Evolutionary conservation across 768 basidiomycete species (phyloP), one percentile per base, ranked within the genome.

Genomic region (Boletus sp.): DNA sequence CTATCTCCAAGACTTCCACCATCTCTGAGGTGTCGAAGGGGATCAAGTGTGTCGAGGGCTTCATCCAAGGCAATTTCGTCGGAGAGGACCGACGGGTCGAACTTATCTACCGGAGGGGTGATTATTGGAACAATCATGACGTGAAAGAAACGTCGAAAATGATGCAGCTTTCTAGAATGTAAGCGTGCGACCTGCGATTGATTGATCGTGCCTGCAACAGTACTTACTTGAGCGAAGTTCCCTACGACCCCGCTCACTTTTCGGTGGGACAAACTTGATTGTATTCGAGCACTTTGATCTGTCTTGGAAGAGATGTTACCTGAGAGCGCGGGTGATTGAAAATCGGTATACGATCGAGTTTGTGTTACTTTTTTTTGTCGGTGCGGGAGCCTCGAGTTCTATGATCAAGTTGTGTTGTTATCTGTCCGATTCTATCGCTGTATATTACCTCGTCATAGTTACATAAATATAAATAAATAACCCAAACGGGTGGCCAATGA

Each of bases 11-110:
- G 63, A 50, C 66, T 69, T 30, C 74, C 68, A 39, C 76, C 74
- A 12, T 74, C 67, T 72, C 78, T 80, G 63, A 86, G 75, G 69
- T 87, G 86, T 41, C 83, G 78, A 52, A 88, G 78, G 48, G 85
- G 86, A 62, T 86, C 80, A 33, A 75, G 68, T n/a, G 64, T 58
- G 65, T 86, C 85, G 45, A 85, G 78, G 20, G 68, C 64, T 63
- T 87, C 85, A 53, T 86, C 81, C 51, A 76, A 72, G 24, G 76
- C 77, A 28, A 86, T 72, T 37, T 77, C 71, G 52, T 69, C 60
- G 45, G 54, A 54, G 28, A 59, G 45, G 42, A 56, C 18, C 7
- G 56, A 62, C 32, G 47, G 47, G 32, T 62, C 61, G 15, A 69
- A n/a, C 47, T 48, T 33, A 41, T 24, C 52, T 10, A 37, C 28